phyloP scores from a whole-genome alignment of 306 rosid species.

The Arachis stenosperma region DNA sequence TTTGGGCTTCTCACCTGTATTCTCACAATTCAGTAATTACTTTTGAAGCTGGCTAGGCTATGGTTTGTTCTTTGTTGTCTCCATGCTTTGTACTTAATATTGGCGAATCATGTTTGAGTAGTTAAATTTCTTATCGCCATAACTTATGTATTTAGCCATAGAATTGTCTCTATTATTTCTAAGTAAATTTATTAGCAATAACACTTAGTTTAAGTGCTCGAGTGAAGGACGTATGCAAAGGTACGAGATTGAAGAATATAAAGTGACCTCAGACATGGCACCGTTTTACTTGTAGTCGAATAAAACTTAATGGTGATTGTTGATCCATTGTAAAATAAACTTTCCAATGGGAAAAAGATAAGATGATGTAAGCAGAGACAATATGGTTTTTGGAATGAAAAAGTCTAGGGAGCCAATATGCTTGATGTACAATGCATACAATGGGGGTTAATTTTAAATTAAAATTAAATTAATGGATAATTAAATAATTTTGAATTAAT shows the following conservation, averaged over 20 bases:
- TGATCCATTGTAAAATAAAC: conserved; percentile 19
- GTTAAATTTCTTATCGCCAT: not conserved
- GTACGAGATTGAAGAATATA: not conserved
- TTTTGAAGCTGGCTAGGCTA: conserved; percentile 24
- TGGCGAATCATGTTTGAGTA: not conserved
- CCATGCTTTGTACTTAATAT: not conserved
- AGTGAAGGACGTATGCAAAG: not conserved
- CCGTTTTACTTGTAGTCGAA: not conserved
- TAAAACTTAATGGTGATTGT: not conserved
- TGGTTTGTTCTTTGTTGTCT: conserved; percentile 18
- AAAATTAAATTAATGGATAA: no score
- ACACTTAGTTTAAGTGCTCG: not conserved
- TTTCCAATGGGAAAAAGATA: not conserved
- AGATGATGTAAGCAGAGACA: no score
- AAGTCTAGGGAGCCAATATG: no score
- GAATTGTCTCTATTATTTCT: no score
- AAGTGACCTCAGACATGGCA: not conserved
- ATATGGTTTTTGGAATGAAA: no score
- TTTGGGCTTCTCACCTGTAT: conserved; percentile 16
- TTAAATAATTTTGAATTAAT: no score
- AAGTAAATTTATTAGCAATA: no score
- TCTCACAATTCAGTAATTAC: conserved; percentile 16
- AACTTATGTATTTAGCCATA: not conserved
- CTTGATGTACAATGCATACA: no score
- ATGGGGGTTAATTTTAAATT: no score